Percentiles rank a stretch among this genome's conserved stretches.
Evolutionary conservation across 441 rosid species (phyloP).

Genomic region (Omphalea diandra): DNA sequence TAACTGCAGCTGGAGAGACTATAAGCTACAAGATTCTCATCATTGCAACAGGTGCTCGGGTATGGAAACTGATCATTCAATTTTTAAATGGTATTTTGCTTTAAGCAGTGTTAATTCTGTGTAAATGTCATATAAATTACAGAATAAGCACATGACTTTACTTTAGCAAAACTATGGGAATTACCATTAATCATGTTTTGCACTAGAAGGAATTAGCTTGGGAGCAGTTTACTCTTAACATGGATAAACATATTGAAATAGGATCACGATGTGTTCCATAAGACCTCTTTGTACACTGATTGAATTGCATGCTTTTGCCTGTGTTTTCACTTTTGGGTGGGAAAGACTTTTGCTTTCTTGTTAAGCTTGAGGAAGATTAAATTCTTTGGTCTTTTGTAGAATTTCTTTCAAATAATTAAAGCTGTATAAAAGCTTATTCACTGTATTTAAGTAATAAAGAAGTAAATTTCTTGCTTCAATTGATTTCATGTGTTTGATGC

Average conservation of each 20-base stretch:
- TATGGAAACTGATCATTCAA: conserved; percentile 53
- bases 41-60: conserved; percentile 98
- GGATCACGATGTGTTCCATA: not conserved
- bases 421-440: not conserved
- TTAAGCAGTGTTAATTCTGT: not conserved
- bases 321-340: not conserved
- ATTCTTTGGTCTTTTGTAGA: not conserved
- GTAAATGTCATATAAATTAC: not conserved
- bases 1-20: conserved; percentile 91
- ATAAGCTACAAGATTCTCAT: conserved; percentile 87
- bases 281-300: not conserved
- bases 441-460: not conserved
- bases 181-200: not conserved
- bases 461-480: conserved; percentile 1
- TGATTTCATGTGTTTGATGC: conserved; percentile 18
- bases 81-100: conserved; percentile 11
- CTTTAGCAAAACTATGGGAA: not conserved
- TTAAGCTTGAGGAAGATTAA: not conserved
- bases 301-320: not conserved
- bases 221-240: not conserved
- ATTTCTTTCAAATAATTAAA: conserved; percentile 1
- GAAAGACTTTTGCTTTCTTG: not conserved
- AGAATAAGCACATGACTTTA: not conserved
- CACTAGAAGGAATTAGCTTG: not conserved
- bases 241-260: conserved; percentile 2